Percentiles rank a stretch among this genome's conserved stretches.
phyloP scores from a whole-genome alignment of 2,329 filamentous ascomycete genomes.

The Drechslera avenae region DNA sequence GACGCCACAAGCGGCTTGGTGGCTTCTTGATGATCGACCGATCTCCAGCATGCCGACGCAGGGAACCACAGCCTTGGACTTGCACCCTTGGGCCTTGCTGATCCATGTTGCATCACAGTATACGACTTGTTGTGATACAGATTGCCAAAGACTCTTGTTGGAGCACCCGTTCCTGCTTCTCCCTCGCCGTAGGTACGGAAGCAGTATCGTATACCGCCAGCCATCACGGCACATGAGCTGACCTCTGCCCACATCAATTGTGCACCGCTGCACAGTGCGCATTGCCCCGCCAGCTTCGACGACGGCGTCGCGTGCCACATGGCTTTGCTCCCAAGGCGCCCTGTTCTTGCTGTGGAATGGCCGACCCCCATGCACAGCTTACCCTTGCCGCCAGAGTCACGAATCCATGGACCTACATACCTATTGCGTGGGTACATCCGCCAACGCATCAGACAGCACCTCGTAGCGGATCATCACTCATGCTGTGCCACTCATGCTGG shows the following conservation, averaged over 20 bases:
- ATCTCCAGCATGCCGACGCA: neutral
- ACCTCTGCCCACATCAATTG: constrained; percentile 24
- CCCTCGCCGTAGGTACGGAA: constrained; percentile 27
- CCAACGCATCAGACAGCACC: constrained; percentile 31
- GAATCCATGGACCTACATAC: constrained; percentile 38
- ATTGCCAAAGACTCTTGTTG: constrained; percentile 28
- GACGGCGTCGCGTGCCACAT: constrained; percentile 28
- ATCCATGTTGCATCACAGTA: neutral
- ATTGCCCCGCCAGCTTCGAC: constrained; percentile 29
- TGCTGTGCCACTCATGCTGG: constrained; percentile 31
- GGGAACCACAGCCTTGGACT: neutral
- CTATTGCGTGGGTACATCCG: constrained; percentile 24
- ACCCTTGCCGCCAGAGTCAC: constrained; percentile 36
- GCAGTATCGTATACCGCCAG: constrained; percentile 27
- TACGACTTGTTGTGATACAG: constrained; percentile 33
- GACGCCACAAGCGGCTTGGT: constrained; percentile 2
- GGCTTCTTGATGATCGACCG: constrained; percentile 4
- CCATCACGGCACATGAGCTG: constrained; percentile 29
- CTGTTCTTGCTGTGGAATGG: constrained; percentile 27
- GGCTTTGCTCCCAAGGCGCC: constrained; percentile 31
- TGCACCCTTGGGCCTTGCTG: neutral
- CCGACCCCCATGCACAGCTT: constrained; percentile 32
- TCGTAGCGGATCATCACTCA: constrained; percentile 40
- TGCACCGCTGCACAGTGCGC: constrained; percentile 24
- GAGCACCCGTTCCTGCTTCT: constrained; percentile 4